Conservation (phyloP, 257 asterid species). For the Fraxinus cuspidata region DNA sequence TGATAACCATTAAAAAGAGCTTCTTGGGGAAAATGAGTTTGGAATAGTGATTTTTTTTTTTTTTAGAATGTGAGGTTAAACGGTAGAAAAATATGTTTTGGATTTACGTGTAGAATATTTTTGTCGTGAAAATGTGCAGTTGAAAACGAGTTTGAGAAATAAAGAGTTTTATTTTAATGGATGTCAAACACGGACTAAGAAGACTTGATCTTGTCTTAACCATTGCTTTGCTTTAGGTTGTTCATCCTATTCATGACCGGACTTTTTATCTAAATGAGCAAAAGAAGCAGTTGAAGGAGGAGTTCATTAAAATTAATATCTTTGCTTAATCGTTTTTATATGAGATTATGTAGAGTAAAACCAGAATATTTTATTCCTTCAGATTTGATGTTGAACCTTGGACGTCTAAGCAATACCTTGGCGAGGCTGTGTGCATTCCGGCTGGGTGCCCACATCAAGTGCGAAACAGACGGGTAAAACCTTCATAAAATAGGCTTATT, state of each 20-base stretch:
- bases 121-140: too few species aligned
- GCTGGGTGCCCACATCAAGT: constrained; percentile 62
- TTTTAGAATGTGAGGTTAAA: too few species aligned
- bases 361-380: background rate
- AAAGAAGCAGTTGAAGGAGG: constrained; percentile 44
- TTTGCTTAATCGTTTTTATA: background rate
- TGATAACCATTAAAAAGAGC: too few species aligned
- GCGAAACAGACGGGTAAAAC: constrained; percentile 47
- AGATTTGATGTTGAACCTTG: constrained; percentile 44
- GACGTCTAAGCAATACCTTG: constrained; percentile 48
- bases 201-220: constrained; percentile 5
- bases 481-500: background rate
- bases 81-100: too few species aligned
- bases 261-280: constrained; percentile 47
- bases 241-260: constrained; percentile 55
- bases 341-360: background rate
- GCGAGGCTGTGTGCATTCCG: constrained; percentile 51
- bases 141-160: too few species aligned
- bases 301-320: constrained; percentile 34
- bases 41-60: too few species aligned
- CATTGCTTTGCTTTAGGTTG: constrained; percentile 32
- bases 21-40: too few species aligned
- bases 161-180: too few species aligned
- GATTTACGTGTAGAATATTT: too few species aligned
- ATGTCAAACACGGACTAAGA: too few species aligned